Percentiles rank a stretch among this genome's conserved stretches.
Conservation (phyloP, 148 eudicot species). For the Tetragonia tetragonoides region DNA sequence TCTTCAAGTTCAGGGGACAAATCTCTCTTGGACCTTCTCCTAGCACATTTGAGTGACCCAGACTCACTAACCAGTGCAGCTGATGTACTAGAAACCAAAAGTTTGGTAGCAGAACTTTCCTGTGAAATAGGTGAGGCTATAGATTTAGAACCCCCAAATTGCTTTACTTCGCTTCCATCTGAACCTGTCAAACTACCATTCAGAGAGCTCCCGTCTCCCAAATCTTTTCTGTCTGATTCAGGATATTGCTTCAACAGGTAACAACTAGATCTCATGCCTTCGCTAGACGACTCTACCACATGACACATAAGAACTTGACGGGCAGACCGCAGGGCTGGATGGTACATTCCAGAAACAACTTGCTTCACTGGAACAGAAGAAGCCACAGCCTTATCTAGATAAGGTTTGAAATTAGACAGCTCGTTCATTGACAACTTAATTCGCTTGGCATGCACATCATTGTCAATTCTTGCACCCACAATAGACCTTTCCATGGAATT, state of each 20-base stretch:
- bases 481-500: conserved; percentile 31
- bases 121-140: conserved; percentile 74
- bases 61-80: conserved; percentile 26
- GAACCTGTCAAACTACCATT: conserved; percentile 36
- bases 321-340: conserved; percentile 26
- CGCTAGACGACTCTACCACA: conserved; percentile 75
- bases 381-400: conserved; percentile 33
- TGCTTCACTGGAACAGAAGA: conserved; percentile 43
- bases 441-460: conserved; percentile 38
- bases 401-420: conserved; percentile 48
- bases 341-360: conserved; percentile 38
- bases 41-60: conserved; percentile 28
- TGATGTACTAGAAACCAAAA: conserved; percentile 34
- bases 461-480: conserved; percentile 28
- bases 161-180: conserved; percentile 57
- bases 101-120: conserved; percentile 71
- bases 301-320: conserved; percentile 49
- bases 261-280: conserved; percentile 59
- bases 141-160: conserved; percentile 41
- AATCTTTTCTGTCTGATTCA: conserved; percentile 28
- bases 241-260: conserved; percentile 51
- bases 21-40: conserved; percentile 38
- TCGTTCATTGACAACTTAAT: conserved; percentile 53
- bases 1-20: conserved; percentile 36
- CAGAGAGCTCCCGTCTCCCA: conserved; percentile 23